Evolutionary conservation across 106 monocot species (phyloP).

Genomic region (Vanilla planifolia): DNA sequence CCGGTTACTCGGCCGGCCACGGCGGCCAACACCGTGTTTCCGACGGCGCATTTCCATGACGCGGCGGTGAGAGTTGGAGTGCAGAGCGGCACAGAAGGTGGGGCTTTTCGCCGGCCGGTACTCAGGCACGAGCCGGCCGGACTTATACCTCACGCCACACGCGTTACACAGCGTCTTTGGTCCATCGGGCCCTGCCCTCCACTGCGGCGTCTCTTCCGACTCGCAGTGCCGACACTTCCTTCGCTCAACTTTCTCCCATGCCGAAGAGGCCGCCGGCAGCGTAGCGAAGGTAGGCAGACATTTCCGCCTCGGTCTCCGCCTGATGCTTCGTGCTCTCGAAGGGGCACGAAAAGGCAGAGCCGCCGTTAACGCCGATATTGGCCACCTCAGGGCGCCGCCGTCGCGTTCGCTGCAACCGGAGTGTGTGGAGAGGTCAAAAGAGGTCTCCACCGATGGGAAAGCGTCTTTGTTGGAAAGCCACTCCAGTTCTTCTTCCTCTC

Average conservation of each 20-base stretch:
- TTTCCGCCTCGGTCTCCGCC: constrained; percentile 11
- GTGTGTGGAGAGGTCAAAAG: constrained; percentile 19
- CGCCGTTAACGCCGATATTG: constrained; percentile 15
- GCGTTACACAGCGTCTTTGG: constrained; percentile 62
- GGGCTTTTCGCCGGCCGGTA: constrained; percentile 60
- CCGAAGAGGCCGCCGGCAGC: not conserved
- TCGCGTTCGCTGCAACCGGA: not conserved
- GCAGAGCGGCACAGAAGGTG: constrained; percentile 31
- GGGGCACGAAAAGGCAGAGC: constrained; percentile 9
- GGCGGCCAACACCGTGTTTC: not conserved
- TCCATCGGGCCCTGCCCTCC: constrained; percentile 53
- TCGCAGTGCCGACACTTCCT: constrained; percentile 47
- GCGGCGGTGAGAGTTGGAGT: constrained; percentile 60
- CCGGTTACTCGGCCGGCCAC: too few species aligned
- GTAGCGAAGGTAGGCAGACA: not conserved
- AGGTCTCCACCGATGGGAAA: constrained; percentile 45
- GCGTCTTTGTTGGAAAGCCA: constrained; percentile 52
- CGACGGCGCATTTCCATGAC: constrained; percentile 48
- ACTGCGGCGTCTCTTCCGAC: constrained; percentile 59
- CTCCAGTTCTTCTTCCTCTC: constrained; percentile 55
- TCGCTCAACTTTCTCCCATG: not conserved
- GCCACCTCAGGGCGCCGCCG: not conserved
- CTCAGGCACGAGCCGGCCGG: constrained; percentile 45
- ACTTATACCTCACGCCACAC: constrained; percentile 32
- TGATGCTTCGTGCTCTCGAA: constrained; percentile 20